A percentile compares a stretch with the other conserved stretches of the same genome.
These are phyloP conservation scores for Ophiostoma fasciatum DNA, from an alignment of 2,329 filamentous ascomycete species.

Conservation along the genomic window DNA sequence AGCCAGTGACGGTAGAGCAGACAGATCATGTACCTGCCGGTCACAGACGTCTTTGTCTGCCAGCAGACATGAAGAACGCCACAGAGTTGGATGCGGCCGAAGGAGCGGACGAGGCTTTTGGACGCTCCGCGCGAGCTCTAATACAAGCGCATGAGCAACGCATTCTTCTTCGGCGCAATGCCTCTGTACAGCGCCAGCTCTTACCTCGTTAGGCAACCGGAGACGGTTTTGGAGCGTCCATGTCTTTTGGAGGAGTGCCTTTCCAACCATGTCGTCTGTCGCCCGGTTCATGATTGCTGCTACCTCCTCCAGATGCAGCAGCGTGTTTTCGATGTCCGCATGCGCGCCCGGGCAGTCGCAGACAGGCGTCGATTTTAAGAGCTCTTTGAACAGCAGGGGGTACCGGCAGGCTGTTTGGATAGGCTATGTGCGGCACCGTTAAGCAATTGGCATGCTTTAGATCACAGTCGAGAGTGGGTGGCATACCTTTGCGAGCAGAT, in stretches of 20 bases:
- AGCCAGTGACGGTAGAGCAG: slow-evolving; percentile 71
- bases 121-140: slow-evolving; percentile 38
- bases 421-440: slow-evolving; percentile 50
- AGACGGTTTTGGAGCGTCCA: slow-evolving; percentile 76
- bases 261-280: slow-evolving; percentile 60
- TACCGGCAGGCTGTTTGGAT: slow-evolving; percentile 90
- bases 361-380: slow-evolving; percentile 70
- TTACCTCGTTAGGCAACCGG: slow-evolving; percentile 56
- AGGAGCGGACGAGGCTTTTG: slow-evolving; percentile 55
- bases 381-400: slow-evolving; percentile 69
- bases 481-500: slow-evolving; percentile 79
- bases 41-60: slow-evolving; percentile 51
- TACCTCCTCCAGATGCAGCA: slow-evolving; percentile 57
- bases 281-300: slow-evolving; percentile 71
- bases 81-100: slow-evolving; percentile 70
- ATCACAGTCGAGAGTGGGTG: no score
- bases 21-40: slow-evolving; percentile 72
- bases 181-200: no score
- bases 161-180: no score
- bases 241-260: slow-evolving; percentile 61
- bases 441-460: no score
- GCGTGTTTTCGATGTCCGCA: slow-evolving; percentile 59
- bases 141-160: background rate
- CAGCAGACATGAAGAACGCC: slow-evolving; percentile 75
- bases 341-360: slow-evolving; percentile 75